Conservation (phyloP, 2,329 filamentous ascomycete genomes). For the Stenocarpella maydis region DNA sequence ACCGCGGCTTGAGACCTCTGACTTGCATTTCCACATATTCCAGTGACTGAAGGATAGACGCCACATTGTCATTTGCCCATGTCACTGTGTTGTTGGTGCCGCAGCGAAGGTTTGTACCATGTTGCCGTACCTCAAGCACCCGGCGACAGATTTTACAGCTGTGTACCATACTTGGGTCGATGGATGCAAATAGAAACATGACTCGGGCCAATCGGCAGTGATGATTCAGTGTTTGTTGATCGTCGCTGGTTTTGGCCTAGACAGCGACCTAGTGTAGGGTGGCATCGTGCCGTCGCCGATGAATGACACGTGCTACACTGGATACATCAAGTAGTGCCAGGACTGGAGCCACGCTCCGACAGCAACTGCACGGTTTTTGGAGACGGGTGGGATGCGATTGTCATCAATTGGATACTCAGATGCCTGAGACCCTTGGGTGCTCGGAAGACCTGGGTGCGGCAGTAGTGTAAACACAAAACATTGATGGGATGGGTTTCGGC, state of each 20-base stretch:
- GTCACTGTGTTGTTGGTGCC: not conserved
- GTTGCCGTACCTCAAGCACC: not conserved
- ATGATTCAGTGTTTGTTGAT: not conserved
- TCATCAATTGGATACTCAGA: too few species aligned
- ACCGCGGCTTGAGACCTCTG: too few species aligned
- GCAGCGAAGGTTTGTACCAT: not conserved
- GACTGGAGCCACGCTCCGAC: not conserved
- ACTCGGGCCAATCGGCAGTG: conserved; percentile 19
- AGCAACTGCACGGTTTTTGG: not conserved
- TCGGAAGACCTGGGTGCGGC: conserved; percentile 4
- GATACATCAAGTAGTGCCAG: not conserved
- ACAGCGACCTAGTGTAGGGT: not conserved
- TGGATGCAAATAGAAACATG: conserved; percentile 23
- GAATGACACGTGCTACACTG: not conserved
- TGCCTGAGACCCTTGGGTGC: conserved; percentile 3
- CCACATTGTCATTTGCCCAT: not conserved
- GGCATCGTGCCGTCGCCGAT: not conserved
- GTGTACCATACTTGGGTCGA: conserved; percentile 11
- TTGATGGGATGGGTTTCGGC: not conserved
- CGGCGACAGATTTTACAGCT: not conserved
- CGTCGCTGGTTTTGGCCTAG: not conserved
- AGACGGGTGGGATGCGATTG: not conserved
- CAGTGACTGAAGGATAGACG: not conserved
- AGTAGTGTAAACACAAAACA: not conserved
- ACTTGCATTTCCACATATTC: not conserved